Evolutionary conservation across 768 basidiomycete species (phyloP), one percentile per base, ranked within the genome.

Genomic region (Cyathus striatus): DNA sequence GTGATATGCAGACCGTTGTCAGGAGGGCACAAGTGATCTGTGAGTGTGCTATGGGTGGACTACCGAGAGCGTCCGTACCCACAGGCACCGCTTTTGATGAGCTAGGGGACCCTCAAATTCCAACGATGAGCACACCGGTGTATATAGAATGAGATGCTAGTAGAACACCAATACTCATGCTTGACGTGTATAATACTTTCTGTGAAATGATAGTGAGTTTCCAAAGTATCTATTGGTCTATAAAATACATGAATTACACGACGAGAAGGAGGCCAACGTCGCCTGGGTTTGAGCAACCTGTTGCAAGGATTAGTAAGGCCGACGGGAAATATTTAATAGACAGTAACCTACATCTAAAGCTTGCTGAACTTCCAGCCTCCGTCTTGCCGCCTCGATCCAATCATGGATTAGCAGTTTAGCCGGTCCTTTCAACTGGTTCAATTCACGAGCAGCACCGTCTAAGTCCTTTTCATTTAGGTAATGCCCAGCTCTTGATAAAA

Each of bases 391-490:
- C 52, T 83, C 81, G 30, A 99, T 67, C 96, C 95, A 99, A 64
- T 98, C 95, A 25, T 72, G 66, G 41, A 89, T 54, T 34, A 95
- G 58, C 41, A 74, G 59, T 62, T 83, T 86, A 13, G 86, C 86
- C 45, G 86, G 80, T 2, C 94, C 95, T 24, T 73, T 79, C 42
- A 99, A 66, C 62, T 91, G 87, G 61, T 97, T 99, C 22, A 97
- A 70, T 65, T 97, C 94, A 42, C 95, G 73, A 25, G 93, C 71
- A 16, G 95, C 95, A 50, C 70, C 75, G 52, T 94, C 95, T 45
- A 99, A 64, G 56, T 97, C 91, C 72, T 96, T 93, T 68, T 94
- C 90, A 47, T 84, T 84, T 57, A 98, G 63, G 61, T 89, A 78
- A 59, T 87, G 82, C 66, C 96, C 90, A 4, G 93, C 93, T 38